These are phyloP conservation scores for Sporothrix inflata DNA, from an alignment of 2,329 filamentous ascomycete species.

Conservation along the genomic window DNA sequence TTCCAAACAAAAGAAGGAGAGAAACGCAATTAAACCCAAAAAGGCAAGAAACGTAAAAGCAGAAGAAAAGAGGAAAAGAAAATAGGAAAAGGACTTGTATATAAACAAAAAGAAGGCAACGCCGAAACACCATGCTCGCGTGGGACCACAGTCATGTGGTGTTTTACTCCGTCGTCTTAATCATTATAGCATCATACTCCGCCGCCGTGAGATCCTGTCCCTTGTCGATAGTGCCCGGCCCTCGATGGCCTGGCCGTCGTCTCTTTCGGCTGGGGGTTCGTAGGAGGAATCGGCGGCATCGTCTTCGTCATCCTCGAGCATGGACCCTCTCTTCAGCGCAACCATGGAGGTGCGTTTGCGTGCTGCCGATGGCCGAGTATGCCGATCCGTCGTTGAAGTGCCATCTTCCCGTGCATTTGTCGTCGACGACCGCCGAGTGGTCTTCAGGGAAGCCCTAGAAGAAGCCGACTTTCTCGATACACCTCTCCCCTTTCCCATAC, in stretches of 20 bases:
- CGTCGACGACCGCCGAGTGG: conserved; percentile 27
- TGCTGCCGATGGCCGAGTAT: conserved; percentile 35
- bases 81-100: not conserved
- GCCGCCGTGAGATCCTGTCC: conserved; percentile 50
- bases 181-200: conserved; percentile 63
- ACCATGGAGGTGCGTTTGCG: conserved; percentile 51
- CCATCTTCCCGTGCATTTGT: conserved; percentile 19
- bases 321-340: conserved; percentile 41
- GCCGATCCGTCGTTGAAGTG: conserved; percentile 28
- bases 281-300: conserved; percentile 40
- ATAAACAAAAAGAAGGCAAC: conserved; percentile 20
- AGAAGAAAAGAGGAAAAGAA: not conserved
- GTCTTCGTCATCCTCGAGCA: conserved; percentile 41
- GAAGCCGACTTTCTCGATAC: not conserved
- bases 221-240: conserved; percentile 34
- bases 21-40: conserved; percentile 4
- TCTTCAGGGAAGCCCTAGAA: conserved; percentile 12
- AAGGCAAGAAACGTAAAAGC: conserved; percentile 6
- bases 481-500: not conserved
- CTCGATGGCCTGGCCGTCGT: conserved; percentile 26
- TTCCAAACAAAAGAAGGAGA: conserved; percentile 3
- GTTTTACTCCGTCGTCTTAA: conserved; percentile 14
- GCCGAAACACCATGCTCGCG: conserved; percentile 19
- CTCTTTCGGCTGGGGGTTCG: conserved; percentile 36
- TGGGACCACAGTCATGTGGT: not conserved